Evolutionary conservation across 2,329 filamentous ascomycete species (phyloP), one percentile per base, ranked within the genome.

Genomic region (Juglanconis sp.): DNA sequence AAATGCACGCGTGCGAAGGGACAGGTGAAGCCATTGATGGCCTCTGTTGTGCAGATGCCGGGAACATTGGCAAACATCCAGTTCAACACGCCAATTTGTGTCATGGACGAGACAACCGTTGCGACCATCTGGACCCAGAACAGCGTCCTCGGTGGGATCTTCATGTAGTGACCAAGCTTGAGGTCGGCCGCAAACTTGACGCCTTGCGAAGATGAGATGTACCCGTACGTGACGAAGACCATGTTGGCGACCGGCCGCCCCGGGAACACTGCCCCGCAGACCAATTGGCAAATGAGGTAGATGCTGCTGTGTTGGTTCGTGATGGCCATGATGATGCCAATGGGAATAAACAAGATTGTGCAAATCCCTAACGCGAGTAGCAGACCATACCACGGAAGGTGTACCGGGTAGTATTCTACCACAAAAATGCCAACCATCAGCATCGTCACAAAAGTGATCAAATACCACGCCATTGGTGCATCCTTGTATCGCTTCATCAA

Each of bases 141-240:
- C 51, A 92, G 80, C 53, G 89, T 87, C n/a, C 88, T 83, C 0
- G 90, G 90, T 1, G 90, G 90, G 13, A 94, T 90, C 73, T 93
- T 92, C 89, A 93, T 92, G 74, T 94, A 93, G 70, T 93, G 89
- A 11, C 90, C 92, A 0, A 96, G 83, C 73, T 96, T 96, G 54
- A 96, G 81, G 71, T 96, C 92, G 2, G 90, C 88, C 1, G 90
- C 89, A 70, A 96, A 96, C 70, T 96, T 95, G 72, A 96, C 89
- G 34, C 92, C 92, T 75, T 96, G 92, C 0, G 91, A 90, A 0
- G 90, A 93, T 4, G 90, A 92, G 69, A 95, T 95, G 74, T 95
- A 96, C 63, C 91, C 91, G 71, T 95, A 96, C 0, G 91, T 95
- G 52, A 94, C 91, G 68, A 96, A 96, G 40, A 96, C 90, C 92